Conservation (phyloP, 495 filamentous ascomycete species). For the Aspergillus coremiiformis region DNA sequence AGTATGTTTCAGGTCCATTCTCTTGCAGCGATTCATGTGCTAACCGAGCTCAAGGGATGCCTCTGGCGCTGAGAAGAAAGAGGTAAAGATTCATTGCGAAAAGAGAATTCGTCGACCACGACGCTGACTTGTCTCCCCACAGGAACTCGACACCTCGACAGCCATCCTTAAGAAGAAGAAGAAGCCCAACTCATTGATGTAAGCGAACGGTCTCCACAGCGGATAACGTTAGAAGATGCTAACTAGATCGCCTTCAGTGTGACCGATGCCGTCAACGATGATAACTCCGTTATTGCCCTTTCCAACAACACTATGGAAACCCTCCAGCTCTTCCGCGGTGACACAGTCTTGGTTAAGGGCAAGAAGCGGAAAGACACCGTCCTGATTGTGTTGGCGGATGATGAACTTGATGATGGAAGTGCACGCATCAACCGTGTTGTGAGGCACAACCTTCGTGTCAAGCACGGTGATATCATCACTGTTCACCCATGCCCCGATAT, state of each 20-base stretch:
- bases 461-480: slow-evolving; percentile 95
- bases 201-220: slow-evolving; percentile 26
- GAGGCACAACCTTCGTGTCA: slow-evolving; percentile 94
- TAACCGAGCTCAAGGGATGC: slow-evolving; percentile 59
- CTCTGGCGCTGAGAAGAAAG: slow-evolving; percentile 81
- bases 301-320: slow-evolving; percentile 99
- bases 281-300: slow-evolving; percentile 97
- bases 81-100: slow-evolving; percentile 47
- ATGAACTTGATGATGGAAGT: slow-evolving; percentile 94
- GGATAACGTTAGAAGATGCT: slow-evolving; percentile 20
- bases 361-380: slow-evolving; percentile 99
- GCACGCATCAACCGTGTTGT: slow-evolving; percentile 97
- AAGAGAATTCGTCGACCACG: background rate
- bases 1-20: slow-evolving; percentile 48
- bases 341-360: slow-evolving; percentile 95
- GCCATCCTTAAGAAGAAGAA: slow-evolving; percentile 99
- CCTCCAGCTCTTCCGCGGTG: slow-evolving; percentile 93
- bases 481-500: slow-evolving; percentile 99
- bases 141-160: slow-evolving; percentile 91
- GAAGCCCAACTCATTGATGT: slow-evolving; percentile 99
- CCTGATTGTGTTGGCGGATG: slow-evolving; percentile 92
- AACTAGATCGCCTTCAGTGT: slow-evolving; percentile 53
- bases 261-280: slow-evolving; percentile 96
- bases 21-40: slow-evolving; percentile 10
- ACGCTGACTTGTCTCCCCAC: slow-evolving; percentile 23